These are phyloP conservation scores for Auricularia sp. DNA, from an alignment of 768 basidiomycete species.

Conservation along the genomic window DNA sequence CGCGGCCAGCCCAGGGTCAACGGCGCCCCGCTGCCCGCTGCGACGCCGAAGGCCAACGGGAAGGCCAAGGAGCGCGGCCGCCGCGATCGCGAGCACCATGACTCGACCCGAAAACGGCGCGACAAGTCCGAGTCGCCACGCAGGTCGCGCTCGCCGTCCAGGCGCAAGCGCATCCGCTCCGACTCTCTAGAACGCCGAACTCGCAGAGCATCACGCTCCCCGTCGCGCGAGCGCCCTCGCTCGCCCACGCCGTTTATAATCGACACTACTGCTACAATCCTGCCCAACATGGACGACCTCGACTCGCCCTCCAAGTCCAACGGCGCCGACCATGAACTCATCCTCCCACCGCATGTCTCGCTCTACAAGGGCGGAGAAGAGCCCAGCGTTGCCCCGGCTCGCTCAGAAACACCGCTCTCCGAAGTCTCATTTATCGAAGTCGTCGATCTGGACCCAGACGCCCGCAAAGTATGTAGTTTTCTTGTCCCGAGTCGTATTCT, in stretches of 20 bases:
- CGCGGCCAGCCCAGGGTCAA: background rate
- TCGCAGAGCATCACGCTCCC: background rate
- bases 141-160: background rate
- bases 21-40: background rate
- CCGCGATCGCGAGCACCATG: background rate
- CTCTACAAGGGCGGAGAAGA: slow-evolving; percentile 33
- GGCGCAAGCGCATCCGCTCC: background rate
- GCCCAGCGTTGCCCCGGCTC: slow-evolving; percentile 28
- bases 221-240: background rate
- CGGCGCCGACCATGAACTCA: slow-evolving; percentile 20
- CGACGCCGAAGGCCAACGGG: background rate
- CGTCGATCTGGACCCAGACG: slow-evolving; percentile 53
- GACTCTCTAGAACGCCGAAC: background rate
- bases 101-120: background rate
- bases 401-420: slow-evolving; percentile 4
- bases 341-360: slow-evolving; percentile 64
- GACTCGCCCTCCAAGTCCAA: background rate
- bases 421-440: slow-evolving; percentile 48
- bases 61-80: background rate
- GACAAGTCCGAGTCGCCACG: background rate
- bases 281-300: background rate
- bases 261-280: background rate
- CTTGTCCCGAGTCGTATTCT: background rate
- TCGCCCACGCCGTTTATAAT: background rate
- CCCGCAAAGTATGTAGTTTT: slow-evolving; percentile 37